A percentile compares a stretch with the other conserved stretches of the same genome.
phyloP scores from a whole-genome alignment of 2,329 filamentous ascomycete genomes.

The Diaporthe velutina region DNA sequence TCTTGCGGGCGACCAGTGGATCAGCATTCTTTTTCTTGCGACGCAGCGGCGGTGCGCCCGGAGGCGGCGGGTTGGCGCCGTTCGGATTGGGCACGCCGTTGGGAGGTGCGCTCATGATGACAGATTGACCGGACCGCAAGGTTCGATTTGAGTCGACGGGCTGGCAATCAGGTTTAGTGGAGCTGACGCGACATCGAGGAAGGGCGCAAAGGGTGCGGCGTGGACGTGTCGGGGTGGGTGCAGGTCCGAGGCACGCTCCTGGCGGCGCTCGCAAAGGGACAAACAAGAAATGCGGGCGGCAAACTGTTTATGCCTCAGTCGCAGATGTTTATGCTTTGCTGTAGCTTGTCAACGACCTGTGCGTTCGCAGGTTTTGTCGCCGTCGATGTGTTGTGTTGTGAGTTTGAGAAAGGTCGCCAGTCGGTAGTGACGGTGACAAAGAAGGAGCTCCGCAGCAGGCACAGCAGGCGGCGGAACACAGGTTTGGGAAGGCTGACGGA shows the following conservation, averaged over 20 bases:
- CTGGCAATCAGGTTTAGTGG: not conserved
- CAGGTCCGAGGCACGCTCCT: slow-evolving; percentile 19
- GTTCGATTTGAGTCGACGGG: not conserved
- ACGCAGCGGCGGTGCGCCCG: slow-evolving; percentile 53
- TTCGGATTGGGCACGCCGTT: slow-evolving; percentile 46
- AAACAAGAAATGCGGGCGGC: not conserved
- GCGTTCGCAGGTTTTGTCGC: not conserved
- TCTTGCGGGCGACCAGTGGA: slow-evolving; percentile 75
- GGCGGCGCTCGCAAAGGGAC: slow-evolving; percentile 1
- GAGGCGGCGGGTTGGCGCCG: slow-evolving; percentile 41
- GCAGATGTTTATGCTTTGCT: not conserved
- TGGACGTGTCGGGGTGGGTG: not conserved
- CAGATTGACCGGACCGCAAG: not conserved
- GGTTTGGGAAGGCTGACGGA: slow-evolving; percentile 19
- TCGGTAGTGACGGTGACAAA: slow-evolving; percentile 12
- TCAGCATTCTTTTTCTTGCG: slow-evolving; percentile 65
- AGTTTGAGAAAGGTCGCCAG: not conserved
- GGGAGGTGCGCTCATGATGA: slow-evolving; percentile 60
- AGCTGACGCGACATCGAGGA: slow-evolving; percentile 5
- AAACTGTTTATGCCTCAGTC: not conserved
- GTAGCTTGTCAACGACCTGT: not conserved
- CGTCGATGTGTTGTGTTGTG: slow-evolving; percentile 10
- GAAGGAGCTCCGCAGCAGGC: slow-evolving; percentile 24
- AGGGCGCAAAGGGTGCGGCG: slow-evolving; percentile 4
- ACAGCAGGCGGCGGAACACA: not conserved